Base-by-base conservation (phyloP, 768 basidiomycete genomes). In the Exsudoporus frostii region DNA sequence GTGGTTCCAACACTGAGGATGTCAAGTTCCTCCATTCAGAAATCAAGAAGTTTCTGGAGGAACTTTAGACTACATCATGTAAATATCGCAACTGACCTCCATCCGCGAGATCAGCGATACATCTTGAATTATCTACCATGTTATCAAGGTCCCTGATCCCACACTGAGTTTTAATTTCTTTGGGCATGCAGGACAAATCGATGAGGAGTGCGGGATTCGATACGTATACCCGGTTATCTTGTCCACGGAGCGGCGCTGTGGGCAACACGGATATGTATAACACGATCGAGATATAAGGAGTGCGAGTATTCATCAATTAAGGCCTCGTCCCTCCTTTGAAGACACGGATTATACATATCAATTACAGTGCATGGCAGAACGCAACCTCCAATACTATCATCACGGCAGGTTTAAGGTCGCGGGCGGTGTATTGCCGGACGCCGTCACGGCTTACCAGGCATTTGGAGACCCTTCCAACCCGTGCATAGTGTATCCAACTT, bases 391-490 rank as follows among this genome's bases (percentile, higher is more conserved):
- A 58, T 79, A 75, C 60, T 74, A 80, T 54, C 77, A 76, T 53
- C 82, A 84, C 56, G 81, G 81, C 15, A 76, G 81, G 29, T 78
- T 83, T 61, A 68, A 62, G 20, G 74, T 82, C 9, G 64, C 74
- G 45, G 82, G 82, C 2, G 82, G 82, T 19, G 65, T 78, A 6
- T 64, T 84, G 14, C 80, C 82, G 13, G 74, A 82, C 49, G 82
- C 81, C 8, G 59, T 82, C 32, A 84, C 82, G 1, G 82, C 82
- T 22, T 84, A 79, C 60, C 71, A 78, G 33, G 79, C 79, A 7
- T 82, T 80, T 60, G 81, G 82, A 13, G 67, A 79, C 52, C 72
- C 74, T 0, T 61, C 63, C 6, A 82, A 79, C 41, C 82, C 81
- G 5, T 83, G 80, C 55, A 44, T 63, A 19, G 79, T 83, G 14